Evolutionary conservation across 2,329 filamentous ascomycete species (phyloP), one percentile per base, ranked within the genome.

Genomic region (Aspergillus niger): DNA sequence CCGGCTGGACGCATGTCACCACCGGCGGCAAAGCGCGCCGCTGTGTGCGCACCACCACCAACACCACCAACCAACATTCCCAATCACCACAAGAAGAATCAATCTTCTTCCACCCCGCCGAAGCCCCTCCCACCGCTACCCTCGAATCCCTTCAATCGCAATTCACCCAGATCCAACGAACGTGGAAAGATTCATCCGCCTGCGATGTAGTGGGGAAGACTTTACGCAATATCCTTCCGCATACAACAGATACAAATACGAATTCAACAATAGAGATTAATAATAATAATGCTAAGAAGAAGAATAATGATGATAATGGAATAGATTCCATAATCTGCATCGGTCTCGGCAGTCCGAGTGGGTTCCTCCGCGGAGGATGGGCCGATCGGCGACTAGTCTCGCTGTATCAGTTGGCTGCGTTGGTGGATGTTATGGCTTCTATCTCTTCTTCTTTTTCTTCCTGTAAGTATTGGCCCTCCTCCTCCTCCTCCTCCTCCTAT

Each of bases 1-100:
- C 77, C 51, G 78, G 78, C 69, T 80, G 78, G 78, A 79, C 78
- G 24, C 78, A 80, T 64, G 71, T 80, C 61, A 74, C 74, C 20
- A 77, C 68, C 36, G 67, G 58, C 59, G 63, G 59, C 55, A 71
- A 70, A 53, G 71, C 69, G 44, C 68, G 69, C 51, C 72, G 72
- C 36, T 65, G 65, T 38, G 49, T 67, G 30, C 68, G 65, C 59
- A 60, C 49, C 44, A 44, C 44, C 38, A 48, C 20, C 20, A 11
- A 11, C 8, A 30, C 8, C 28, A 30, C 8, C 61, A 22, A 58
- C 24, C 61, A 43, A n/a, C 38, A 17, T 43, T 15, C 15, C 55
- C 43, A 32, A 54, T 44, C 53, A 26, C 48, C 49, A 30, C n/a
- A 20, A 57, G 3, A 10, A 54, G 24, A 8, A 49, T 10, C 30